Evolutionary conservation across 305 asterid genomes (phyloP).

Genomic region (Fraxinus greggii): DNA sequence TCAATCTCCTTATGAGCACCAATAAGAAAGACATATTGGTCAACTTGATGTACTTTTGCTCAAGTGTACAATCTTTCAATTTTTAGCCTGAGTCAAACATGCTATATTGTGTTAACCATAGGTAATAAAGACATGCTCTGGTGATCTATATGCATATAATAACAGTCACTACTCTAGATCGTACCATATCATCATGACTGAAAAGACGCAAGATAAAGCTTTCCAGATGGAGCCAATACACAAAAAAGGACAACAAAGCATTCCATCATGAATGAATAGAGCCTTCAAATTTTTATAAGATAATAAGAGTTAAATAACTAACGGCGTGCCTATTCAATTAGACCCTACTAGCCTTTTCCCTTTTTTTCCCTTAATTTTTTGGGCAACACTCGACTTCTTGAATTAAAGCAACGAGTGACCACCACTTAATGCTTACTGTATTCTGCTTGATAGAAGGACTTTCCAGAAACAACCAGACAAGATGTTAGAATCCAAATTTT

Average conservation of each 20-base stretch:
- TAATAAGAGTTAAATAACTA: not conserved
- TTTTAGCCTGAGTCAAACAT: not conserved
- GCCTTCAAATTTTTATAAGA: not conserved
- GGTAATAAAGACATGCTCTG: not conserved
- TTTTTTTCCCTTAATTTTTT: not conserved
- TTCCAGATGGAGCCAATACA: not conserved
- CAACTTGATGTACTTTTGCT: not conserved
- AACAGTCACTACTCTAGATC: not conserved
- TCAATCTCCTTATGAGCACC: not conserved
- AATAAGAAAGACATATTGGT: not conserved
- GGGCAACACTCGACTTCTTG: not conserved
- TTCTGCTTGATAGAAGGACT: not conserved
- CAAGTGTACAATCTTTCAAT: not conserved
- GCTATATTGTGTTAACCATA: not conserved
- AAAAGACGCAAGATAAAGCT: not conserved
- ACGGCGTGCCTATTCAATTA: not conserved
- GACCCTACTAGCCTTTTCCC: not conserved
- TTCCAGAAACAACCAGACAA: conserved; percentile 7
- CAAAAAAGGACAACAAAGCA: not conserved
- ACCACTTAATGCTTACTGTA: not conserved
- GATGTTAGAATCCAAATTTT: not conserved
- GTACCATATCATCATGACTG: not conserved
- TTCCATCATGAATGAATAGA: not conserved
- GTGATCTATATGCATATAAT: not conserved
- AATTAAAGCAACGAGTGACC: not conserved